Conservation (phyloP, 2,329 filamentous ascomycete genomes). For the Pyricularia grisea region DNA sequence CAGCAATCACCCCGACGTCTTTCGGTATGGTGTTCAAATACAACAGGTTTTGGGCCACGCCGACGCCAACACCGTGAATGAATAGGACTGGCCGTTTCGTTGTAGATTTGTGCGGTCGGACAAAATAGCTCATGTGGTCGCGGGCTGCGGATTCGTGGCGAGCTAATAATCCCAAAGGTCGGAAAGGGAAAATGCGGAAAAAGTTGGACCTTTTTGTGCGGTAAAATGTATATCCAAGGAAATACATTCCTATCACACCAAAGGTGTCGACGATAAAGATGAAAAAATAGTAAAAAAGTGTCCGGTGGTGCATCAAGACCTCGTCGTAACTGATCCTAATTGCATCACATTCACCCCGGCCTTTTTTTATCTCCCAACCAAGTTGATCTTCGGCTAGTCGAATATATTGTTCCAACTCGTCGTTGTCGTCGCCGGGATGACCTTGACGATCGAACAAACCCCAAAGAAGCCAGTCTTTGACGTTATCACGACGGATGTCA, state of each 20-base stretch:
- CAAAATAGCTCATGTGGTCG: slow-evolving; percentile 10
- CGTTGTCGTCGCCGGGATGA: slow-evolving; percentile 1
- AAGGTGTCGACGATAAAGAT: slow-evolving; percentile 9
- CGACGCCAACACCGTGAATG: slow-evolving; percentile 11
- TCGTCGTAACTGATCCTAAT: slow-evolving; percentile 12
- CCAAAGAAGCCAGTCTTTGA: slow-evolving; percentile 14
- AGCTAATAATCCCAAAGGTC: slow-evolving; percentile 5
- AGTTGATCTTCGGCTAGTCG: slow-evolving; percentile 4
- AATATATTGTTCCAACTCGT: slow-evolving; percentile 10
- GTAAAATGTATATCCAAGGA: slow-evolving; percentile 11
- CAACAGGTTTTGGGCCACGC: slow-evolving; percentile 8
- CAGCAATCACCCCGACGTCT: slow-evolving; percentile 8
- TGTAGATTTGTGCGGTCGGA: slow-evolving; percentile 2
- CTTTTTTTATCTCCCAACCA: slow-evolving; percentile 3
- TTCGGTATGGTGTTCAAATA: slow-evolving; percentile 8
- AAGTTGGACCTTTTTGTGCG: slow-evolving; percentile 11
- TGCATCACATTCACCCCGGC: slow-evolving; percentile 9
- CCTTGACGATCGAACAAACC: slow-evolving; percentile 9
- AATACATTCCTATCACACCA: slow-evolving; percentile 1
- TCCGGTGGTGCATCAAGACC: slow-evolving; percentile 9
- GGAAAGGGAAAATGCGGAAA: slow-evolving; percentile 11
- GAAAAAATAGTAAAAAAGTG: slow-evolving; percentile 4
- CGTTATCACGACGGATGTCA: slow-evolving; percentile 12
- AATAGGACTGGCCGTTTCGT: slow-evolving; percentile 11
- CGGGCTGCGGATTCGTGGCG: slow-evolving; percentile 4